phyloP scores from a whole-genome alignment of 2,329 filamentous ascomycete genomes.

The Aspergillus ruber region DNA sequence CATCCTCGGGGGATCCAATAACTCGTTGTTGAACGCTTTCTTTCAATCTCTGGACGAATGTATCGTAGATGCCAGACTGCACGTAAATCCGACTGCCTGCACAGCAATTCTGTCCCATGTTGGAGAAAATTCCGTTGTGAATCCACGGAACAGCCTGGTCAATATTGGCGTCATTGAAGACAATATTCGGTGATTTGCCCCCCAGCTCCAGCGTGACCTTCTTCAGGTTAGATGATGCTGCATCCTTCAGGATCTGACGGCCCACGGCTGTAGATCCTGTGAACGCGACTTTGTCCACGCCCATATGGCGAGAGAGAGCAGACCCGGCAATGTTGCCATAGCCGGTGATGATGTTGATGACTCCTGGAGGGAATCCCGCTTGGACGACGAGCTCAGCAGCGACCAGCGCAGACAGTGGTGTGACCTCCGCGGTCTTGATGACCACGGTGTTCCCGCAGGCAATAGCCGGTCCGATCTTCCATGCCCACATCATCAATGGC shows the following conservation, averaged over 20 bases:
- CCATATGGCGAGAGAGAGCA: neutral
- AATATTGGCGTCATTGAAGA: neutral
- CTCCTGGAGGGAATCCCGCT: neutral
- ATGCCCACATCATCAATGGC: neutral
- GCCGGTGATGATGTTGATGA: constrained; percentile 1
- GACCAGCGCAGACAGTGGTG: neutral
- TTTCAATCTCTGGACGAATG: neutral
- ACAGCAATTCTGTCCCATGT: neutral
- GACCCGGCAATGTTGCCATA: neutral
- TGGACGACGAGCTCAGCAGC: neutral
- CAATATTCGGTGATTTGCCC: neutral
- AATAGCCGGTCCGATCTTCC: constrained; percentile 17
- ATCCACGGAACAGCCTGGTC: neutral
- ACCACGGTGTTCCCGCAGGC: constrained; percentile 45
- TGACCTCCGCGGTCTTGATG: neutral
- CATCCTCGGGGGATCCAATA: neutral
- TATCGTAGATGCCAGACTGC: neutral
- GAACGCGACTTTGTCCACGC: constrained; percentile 1
- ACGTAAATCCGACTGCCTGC: neutral
- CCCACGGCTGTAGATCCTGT: neutral
- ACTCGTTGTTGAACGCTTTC: neutral
- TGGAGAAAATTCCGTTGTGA: neutral
- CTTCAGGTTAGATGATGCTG: neutral
- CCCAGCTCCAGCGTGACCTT: neutral
- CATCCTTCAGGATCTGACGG: neutral